Base-by-base conservation (phyloP, 78 protist genomes). In the Dictyostelium citrinum region DNA sequence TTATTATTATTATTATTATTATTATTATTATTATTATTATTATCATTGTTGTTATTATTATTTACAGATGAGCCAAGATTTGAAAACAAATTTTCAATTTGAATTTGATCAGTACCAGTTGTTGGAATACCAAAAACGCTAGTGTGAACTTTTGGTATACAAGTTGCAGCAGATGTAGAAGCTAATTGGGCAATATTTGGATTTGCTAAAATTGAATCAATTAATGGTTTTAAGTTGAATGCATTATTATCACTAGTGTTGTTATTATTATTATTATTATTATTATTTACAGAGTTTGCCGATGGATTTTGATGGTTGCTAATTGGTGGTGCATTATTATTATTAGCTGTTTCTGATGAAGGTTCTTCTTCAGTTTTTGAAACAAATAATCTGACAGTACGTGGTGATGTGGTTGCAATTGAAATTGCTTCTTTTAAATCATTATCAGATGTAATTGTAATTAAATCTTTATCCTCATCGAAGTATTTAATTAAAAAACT, bases 401-500 rank as follows among this genome's bases (percentile, higher is more conserved):
- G 24, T 76, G 82, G 91, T 37, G 45, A 31, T 17, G 41, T 64
- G 16, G 43, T 22, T 29, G 68, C 49, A 81, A 88, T 8, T 61
- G 82, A 60, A 72, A 88, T 37, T 17, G 93, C 93, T 17, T 88
- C 93, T 45, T 78, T 88, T 9, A 88, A 46, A 45, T 88, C 93
- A 24, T 10, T 35, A 31, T 88, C 93, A 22, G 76, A 49, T 12
- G 93, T 46, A 33, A 88, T 29, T 27, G 93, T 74, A 68, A 88
- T 88, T 24, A 51, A 46, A 68, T 88, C 93, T 43, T 55, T 55
- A 31, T 88, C 93, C 3, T 88, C 93, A 88, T 88, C 93, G 68
- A 12, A 17, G 46, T 88, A 88, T 45, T 76, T 88, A 20, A 88
- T 37, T 8, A n/a, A 7, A n/a, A 88, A 78, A 49, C 29, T 20